A percentile compares a stretch with the other conserved stretches of the same genome.
Conservation (phyloP, 2,329 filamentous ascomycete species). For the Aplosporella prunicola region DNA sequence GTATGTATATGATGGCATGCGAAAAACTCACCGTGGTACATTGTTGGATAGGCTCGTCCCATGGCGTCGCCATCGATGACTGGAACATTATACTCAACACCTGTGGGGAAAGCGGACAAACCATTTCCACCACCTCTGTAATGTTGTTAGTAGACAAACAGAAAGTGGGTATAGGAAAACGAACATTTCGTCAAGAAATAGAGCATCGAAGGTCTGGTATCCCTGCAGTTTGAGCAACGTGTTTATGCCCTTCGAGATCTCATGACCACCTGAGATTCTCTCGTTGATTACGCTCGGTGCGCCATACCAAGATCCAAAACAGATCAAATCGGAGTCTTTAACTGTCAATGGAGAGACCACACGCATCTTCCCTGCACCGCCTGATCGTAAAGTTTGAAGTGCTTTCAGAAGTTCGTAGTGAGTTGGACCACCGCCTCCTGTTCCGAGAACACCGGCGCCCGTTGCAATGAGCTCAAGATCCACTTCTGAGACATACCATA, state of each 20-base stretch:
- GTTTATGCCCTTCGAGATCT: conserved; percentile 24
- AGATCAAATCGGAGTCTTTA: conserved; percentile 31
- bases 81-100: background rate
- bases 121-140: background rate
- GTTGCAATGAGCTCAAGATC: conserved; percentile 49
- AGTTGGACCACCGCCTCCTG: conserved; percentile 50
- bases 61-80: too few relatives aligned
- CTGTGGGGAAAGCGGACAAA: background rate
- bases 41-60: too few relatives aligned
- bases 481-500: conserved; percentile 50
- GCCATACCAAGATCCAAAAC: conserved; percentile 39
- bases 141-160: too few relatives aligned
- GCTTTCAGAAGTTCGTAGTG: conserved; percentile 31
- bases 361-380: conserved; percentile 31
- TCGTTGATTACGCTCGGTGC: conserved; percentile 35
- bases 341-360: conserved; percentile 31
- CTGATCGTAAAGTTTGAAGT: conserved; percentile 38
- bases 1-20: too few relatives aligned
- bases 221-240: background rate
- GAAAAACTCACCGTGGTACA: too few relatives aligned
- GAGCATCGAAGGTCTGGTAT: background rate
- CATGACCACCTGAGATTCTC: conserved; percentile 27
- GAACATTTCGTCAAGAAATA: background rate
- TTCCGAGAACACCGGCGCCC: conserved; percentile 53
- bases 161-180: too few relatives aligned